Base-by-base conservation (phyloP, 192 early-diverging fungal genomes). In the Backusella macrospora region DNA sequence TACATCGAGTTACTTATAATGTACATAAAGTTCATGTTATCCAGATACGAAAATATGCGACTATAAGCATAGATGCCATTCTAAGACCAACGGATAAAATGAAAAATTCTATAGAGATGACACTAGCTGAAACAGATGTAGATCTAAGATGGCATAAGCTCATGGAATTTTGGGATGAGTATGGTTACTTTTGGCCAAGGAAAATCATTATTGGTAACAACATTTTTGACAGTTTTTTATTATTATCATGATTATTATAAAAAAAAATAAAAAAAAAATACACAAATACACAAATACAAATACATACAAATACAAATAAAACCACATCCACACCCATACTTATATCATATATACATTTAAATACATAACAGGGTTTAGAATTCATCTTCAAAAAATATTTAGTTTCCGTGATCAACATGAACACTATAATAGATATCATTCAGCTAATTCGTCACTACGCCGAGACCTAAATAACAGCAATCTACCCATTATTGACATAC, bases 111-210 rank as follows among this genome's bases (percentile, higher is more conserved):
- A 59, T 59, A 5, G 52, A 59, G 5, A 59, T 26, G 52, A 21
- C 52, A 3, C 12, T 59, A 21, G 52, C 52, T 59, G 52, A 59
- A 59, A 59, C 52, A 59, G 52, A 59, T 59, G 9, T 59, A 23
- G 10, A 59, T n/a, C 10, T 59, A 26, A 59, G 52, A 59, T 59
- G 52, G 52, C 7, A 23, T 59, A 59, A 21, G 13, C 2, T 59
- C 7, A 9, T 26, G 52, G 52, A 59, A 59, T 59, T 59, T 10
- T 59, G 52, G 52, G 21, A 26, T 59, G 52, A 59, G 21, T 59
- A 18, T 26, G 52, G 52, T 55, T 55, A 55, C n/a, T 55, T 55
- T 55, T 55, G 49, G 49, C 49, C 49, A 55, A 55, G 49, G 23
- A 55, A 52, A 18, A 18, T 52, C 18, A 8, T 52, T 52, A 18